Evolutionary conservation across 192 early-diverging fungal species (phyloP).

Genomic region (Backusella liffmaniae): DNA sequence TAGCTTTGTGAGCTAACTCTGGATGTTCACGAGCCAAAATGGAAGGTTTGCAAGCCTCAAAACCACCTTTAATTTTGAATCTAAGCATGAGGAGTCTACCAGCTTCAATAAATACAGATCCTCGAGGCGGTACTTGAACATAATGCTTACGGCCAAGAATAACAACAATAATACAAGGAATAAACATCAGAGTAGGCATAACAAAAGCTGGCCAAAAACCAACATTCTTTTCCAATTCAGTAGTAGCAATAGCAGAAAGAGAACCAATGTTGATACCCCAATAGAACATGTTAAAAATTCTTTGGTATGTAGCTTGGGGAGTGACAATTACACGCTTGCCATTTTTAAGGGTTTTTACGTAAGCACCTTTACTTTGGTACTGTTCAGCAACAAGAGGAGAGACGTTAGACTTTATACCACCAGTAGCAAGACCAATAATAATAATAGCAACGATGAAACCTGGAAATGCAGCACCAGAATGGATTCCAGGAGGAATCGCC

Average conservation of each 20-base stretch:
- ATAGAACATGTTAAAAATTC: slow-evolving; percentile 87
- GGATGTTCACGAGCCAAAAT: slow-evolving; percentile 32
- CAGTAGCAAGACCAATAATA: slow-evolving; percentile 72
- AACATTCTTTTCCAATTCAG: slow-evolving; percentile 59
- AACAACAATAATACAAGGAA: slow-evolving; percentile 51
- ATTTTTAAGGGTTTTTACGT: slow-evolving; percentile 55
- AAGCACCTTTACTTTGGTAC: slow-evolving; percentile 51
- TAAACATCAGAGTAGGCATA: slow-evolving; percentile 48
- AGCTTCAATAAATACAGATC: slow-evolving; percentile 56
- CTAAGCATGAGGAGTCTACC: slow-evolving; percentile 27
- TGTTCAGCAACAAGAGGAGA: slow-evolving; percentile 59
- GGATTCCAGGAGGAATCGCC: slow-evolving; percentile 55
- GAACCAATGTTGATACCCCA: slow-evolving; percentile 72
- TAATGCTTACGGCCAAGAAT: slow-evolving; percentile 52
- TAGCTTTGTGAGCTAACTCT: slow-evolving; percentile 27
- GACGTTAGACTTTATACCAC: slow-evolving; percentile 67
- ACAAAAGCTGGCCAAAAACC: slow-evolving; percentile 62
- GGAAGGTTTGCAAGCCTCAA: slow-evolving; percentile 63
- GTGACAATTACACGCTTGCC: slow-evolving; percentile 65
- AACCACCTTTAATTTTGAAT: slow-evolving; percentile 40
- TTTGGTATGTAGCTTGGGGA: slow-evolving; percentile 69
- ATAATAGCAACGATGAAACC: slow-evolving; percentile 68
- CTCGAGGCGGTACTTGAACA: slow-evolving; percentile 54
- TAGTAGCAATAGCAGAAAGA: slow-evolving; percentile 58
- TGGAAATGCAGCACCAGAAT: slow-evolving; percentile 54